Percentiles rank a stretch among this genome's conserved stretches.
These are phyloP conservation scores for Hordeum pubiflorum DNA, from an alignment of 202 grass and related monocot species.

Conservation along the genomic window DNA sequence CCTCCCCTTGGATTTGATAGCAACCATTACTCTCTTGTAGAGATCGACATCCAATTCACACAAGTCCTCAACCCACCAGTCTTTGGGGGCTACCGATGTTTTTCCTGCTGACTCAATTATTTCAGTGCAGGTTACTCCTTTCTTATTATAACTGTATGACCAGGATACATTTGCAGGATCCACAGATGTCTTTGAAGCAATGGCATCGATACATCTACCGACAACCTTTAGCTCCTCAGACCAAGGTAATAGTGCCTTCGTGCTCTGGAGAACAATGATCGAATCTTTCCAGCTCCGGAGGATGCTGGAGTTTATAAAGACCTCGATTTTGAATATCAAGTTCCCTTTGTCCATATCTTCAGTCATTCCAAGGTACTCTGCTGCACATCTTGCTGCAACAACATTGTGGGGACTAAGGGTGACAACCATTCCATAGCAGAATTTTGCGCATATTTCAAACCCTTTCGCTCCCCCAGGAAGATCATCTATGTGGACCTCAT, in stretches of 20 bases:
- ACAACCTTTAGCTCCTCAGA: slow-evolving; percentile 88
- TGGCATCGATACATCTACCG: slow-evolving; percentile 82
- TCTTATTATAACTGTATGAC: slow-evolving; percentile 74
- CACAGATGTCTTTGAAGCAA: slow-evolving; percentile 80
- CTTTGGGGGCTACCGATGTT: slow-evolving; percentile 39
- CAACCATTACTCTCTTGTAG: slow-evolving; percentile 93
- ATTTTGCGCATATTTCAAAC: slow-evolving; percentile 89
- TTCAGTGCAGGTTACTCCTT: slow-evolving; percentile 44
- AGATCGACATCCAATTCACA: slow-evolving; percentile 91
- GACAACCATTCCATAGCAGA: slow-evolving; percentile 91
- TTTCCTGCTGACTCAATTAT: slow-evolving; percentile 52
- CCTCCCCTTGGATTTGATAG: slow-evolving; percentile 84
- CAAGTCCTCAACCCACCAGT: slow-evolving; percentile 97
- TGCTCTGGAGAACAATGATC: slow-evolving; percentile 83
- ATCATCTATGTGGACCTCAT: slow-evolving; percentile 58
- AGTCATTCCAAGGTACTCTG: slow-evolving; percentile 83
- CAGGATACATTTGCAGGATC: slow-evolving; percentile 81
- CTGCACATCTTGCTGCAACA: slow-evolving; percentile 73
- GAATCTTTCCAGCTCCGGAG: slow-evolving; percentile 94
- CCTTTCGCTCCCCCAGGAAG: slow-evolving; percentile 72
- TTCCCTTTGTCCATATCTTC: slow-evolving; percentile 94
- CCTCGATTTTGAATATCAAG: slow-evolving; percentile 95
- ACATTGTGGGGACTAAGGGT: slow-evolving; percentile 86
- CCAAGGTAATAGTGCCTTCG: slow-evolving; percentile 61
- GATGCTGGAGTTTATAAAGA: slow-evolving; percentile 84